These are phyloP conservation scores for Gossypium gossypioides DNA, from an alignment of 441 rosid species.

Conservation along the genomic window DNA sequence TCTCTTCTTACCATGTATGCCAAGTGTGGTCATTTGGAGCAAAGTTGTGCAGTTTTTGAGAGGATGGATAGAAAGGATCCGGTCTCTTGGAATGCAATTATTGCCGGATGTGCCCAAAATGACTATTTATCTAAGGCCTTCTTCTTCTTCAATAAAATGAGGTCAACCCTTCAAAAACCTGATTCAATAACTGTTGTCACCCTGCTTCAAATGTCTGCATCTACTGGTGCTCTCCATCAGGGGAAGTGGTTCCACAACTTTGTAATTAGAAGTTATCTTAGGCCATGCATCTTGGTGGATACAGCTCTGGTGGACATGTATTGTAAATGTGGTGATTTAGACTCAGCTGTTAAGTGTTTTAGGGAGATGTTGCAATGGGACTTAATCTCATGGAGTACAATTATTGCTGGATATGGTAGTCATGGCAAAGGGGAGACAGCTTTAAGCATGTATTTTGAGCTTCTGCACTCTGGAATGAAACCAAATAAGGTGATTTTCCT, in stretches of 20 bases:
- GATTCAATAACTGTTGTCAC: slow-evolving; percentile 41
- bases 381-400: slow-evolving; percentile 47
- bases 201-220: slow-evolving; percentile 52
- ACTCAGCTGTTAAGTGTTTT: slow-evolving; percentile 44
- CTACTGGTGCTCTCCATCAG: slow-evolving; percentile 34
- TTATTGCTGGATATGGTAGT: slow-evolving; percentile 47
- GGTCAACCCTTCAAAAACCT: slow-evolving; percentile 26
- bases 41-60: slow-evolving; percentile 35
- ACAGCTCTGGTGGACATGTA: slow-evolving; percentile 65
- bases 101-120: slow-evolving; percentile 42
- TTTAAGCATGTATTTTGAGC: slow-evolving; percentile 34
- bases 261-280: slow-evolving; percentile 30
- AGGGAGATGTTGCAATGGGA: slow-evolving; percentile 32
- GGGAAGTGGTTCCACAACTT: slow-evolving; percentile 51
- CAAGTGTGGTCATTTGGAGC: slow-evolving; percentile 37
- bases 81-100: slow-evolving; percentile 60
- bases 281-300: slow-evolving; percentile 37
- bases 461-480: slow-evolving; percentile 35
- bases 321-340: slow-evolving; percentile 47
- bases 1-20: slow-evolving; percentile 54
- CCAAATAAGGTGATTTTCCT: slow-evolving; percentile 48
- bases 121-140: slow-evolving; percentile 33
- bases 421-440: slow-evolving; percentile 51
- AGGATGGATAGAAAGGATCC: slow-evolving; percentile 31
- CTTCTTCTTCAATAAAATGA: slow-evolving; percentile 36